These are phyloP conservation scores for Colletotrichum eleusines DNA, from an alignment of 2,329 filamentous ascomycete genomes.

Conservation along the genomic window DNA sequence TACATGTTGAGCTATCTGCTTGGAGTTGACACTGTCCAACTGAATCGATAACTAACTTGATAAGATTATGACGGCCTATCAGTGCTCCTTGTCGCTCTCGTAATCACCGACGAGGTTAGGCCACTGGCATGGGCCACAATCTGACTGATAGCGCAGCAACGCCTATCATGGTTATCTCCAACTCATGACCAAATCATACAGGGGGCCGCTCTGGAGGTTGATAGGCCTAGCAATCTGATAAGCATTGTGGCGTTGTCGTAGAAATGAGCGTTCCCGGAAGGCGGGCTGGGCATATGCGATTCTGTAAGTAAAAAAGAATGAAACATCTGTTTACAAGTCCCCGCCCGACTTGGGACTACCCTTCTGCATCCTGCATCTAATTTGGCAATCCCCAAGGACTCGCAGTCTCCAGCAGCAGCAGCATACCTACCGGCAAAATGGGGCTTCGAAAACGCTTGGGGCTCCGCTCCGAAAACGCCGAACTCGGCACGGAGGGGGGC, in stretches of 20 bases:
- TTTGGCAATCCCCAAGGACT: background rate
- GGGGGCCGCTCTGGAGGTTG: background rate
- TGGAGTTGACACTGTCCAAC: background rate
- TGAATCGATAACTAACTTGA: background rate
- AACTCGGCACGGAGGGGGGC: constrained; percentile 33
- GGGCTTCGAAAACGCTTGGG: constrained; percentile 24
- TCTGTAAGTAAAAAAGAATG: constrained; percentile 3
- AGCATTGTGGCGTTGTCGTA: background rate
- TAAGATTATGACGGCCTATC: constrained; percentile 21
- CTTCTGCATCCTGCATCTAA: background rate
- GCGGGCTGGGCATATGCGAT: background rate
- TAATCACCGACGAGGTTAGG: background rate
- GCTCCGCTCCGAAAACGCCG: constrained; percentile 33
- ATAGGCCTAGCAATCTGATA: constrained; percentile 16
- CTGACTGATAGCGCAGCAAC: constrained; percentile 19
- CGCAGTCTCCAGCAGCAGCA: background rate
- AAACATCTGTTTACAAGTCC: constrained; percentile 3
- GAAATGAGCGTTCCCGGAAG: background rate
- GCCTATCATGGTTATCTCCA: constrained; percentile 27
- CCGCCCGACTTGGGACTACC: background rate
- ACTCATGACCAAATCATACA: background rate
- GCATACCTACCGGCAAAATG: constrained; percentile 10
- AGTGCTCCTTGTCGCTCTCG: background rate
- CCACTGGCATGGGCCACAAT: constrained; percentile 2
- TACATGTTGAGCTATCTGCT: background rate